Percentiles rank a stretch among this genome's conserved stretches.
These are phyloP conservation scores for Fragaria ananassa DNA, from an alignment of 306 rosid genomes.

Conservation along the genomic window DNA sequence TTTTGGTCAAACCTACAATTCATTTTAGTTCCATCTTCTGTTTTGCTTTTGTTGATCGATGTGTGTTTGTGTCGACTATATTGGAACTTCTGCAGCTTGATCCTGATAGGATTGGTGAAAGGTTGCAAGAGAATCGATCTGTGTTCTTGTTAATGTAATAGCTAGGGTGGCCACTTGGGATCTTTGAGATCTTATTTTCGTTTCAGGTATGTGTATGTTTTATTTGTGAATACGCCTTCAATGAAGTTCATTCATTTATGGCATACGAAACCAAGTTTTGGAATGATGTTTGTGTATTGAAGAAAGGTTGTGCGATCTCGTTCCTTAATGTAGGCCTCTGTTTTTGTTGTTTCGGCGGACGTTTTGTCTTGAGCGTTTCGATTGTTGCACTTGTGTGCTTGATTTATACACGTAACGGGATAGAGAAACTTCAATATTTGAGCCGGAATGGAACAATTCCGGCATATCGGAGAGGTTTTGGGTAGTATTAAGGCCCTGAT, in stretches of 20 bases:
- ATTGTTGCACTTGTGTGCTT: not conserved
- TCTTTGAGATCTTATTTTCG: not conserved
- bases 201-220: not conserved
- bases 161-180: not conserved
- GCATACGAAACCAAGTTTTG: not conserved
- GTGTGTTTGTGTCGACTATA: not conserved
- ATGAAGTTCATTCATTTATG: not conserved
- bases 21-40: not conserved
- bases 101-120: not conserved
- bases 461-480: constrained; percentile 89
- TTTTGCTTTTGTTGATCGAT: not conserved
- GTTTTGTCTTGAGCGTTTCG: not conserved
- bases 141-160: not conserved
- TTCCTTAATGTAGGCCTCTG: not conserved
- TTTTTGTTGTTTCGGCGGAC: not conserved
- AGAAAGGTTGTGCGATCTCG: not conserved
- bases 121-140: not conserved
- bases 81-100: not conserved
- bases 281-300: not conserved
- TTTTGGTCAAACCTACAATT: not conserved
- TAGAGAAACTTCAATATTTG: not conserved
- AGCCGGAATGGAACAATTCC: constrained; percentile 93
- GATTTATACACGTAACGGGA: not conserved
- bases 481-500: constrained; percentile 86
- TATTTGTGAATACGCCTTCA: too few species aligned